Base-by-base conservation (phyloP, 495 filamentous ascomycete species). In the Penicillium robsamsonii region DNA sequence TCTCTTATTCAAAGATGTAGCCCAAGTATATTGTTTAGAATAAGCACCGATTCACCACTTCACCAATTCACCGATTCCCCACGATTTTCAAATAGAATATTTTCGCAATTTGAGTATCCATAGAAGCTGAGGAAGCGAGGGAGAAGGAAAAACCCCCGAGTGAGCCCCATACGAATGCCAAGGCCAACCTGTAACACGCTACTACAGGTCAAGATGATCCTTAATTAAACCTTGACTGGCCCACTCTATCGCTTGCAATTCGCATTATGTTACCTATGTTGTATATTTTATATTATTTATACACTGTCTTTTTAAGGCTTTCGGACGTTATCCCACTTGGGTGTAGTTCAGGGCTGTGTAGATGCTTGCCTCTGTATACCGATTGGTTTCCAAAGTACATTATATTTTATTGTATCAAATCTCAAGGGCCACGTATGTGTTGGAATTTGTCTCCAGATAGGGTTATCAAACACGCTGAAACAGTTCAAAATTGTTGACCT, bases 221-320 rank as follows among this genome's bases (percentile, higher is more conserved):
- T 74, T 76, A 74, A 76, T 76, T 48, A 75, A 75, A 76, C 73
- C 70, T 74, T 74, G 66, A 66, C 60, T 25, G 70, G 61, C 62
- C 71, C 71, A 74, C 68, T 17, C 13, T 61, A 60, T 65, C 65
- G 62, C 52, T 48, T 53, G 40, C 38, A 50, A 17, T 46, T 24
- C 45, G 22, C 35, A 17, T 38, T 17, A 17, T 38, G 35, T 17
- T 38, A 17, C 35, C 41, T 43, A 22, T 24, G 41, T 8, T 13
- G 20, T 43, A 24, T 9, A 22, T 42, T 22, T 43, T 43, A 24
- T 43, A 24, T 24, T 24, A 24, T 43, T 8, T 5, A 25, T 38
- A 25, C 20, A 17, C 25, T 13, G 42, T 47, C 38, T 37, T 40
- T 40, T 37, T 12, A n/a, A 55, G 52, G 12, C 58, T 50, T 49